Conservation (phyloP, 2,329 filamentous ascomycete genomes). For the Penicillium sp. region DNA sequence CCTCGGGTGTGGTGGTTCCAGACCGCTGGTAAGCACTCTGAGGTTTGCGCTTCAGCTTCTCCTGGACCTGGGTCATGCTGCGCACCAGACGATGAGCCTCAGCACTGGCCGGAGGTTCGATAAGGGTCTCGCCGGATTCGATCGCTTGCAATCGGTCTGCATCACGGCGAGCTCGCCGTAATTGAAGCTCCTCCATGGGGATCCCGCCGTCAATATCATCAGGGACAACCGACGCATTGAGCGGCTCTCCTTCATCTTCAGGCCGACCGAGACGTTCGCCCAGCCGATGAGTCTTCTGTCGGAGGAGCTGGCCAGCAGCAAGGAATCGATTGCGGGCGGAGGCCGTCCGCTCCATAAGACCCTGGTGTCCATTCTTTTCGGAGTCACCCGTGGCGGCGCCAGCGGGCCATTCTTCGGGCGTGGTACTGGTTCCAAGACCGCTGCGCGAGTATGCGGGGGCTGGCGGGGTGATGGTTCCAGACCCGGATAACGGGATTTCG, state of each 20-base stretch:
- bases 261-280: constrained; percentile 33
- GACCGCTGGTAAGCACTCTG: constrained; percentile 34
- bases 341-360: constrained; percentile 10
- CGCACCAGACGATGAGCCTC: constrained; percentile 42
- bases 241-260: constrained; percentile 30
- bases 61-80: constrained; percentile 31
- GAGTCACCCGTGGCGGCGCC: background rate
- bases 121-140: constrained; percentile 17
- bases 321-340: constrained; percentile 27
- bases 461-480: constrained; percentile 25
- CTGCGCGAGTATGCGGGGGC: constrained; percentile 20
- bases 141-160: constrained; percentile 17
- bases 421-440: constrained; percentile 10
- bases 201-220: constrained; percentile 31
- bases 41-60: constrained; percentile 27
- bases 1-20: constrained; percentile 32
- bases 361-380: constrained; percentile 12
- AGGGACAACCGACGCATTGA: constrained; percentile 29
- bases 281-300: constrained; percentile 29
- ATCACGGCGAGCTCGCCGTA: constrained; percentile 20
- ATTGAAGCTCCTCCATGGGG: constrained; percentile 20
- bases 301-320: constrained; percentile 29
- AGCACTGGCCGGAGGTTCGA: constrained; percentile 27
- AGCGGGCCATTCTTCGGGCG: constrained; percentile 2
- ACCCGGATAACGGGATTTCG: constrained; percentile 7